phyloP scores from a whole-genome alignment of 2,329 filamentous ascomycete species.

The Aspergillus sp. region DNA sequence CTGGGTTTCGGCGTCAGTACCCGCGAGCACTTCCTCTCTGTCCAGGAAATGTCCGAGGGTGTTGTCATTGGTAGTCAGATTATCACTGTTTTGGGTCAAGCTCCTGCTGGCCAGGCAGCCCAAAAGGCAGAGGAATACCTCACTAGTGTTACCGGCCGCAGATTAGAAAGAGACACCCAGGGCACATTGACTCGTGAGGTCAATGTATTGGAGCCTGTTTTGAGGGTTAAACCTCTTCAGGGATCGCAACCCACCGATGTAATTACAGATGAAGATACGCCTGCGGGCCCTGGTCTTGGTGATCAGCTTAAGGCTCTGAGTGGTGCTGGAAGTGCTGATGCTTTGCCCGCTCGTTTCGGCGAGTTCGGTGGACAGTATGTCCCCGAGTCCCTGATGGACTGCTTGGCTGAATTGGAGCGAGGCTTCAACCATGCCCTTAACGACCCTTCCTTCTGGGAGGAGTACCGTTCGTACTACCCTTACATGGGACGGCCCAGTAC shows the following conservation, averaged over 20 bases:
- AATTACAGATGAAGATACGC: conserved; percentile 58
- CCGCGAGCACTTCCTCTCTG: conserved; percentile 84
- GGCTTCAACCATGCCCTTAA: conserved; percentile 87
- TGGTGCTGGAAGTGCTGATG: conserved; percentile 53
- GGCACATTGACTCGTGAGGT: conserved; percentile 62
- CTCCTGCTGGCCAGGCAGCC: conserved; percentile 63
- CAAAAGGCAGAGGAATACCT: conserved; percentile 85
- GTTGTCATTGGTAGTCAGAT: conserved; percentile 97
- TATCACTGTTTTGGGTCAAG: conserved; percentile 73
- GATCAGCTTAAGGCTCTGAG: conserved; percentile 84
- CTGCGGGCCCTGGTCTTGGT: conserved; percentile 67
- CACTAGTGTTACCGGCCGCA: conserved; percentile 65
- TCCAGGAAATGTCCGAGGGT: conserved; percentile 82
- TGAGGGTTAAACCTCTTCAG: conserved; percentile 57
- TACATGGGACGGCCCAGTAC: conserved; percentile 96
- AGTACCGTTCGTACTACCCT: conserved; percentile 91
- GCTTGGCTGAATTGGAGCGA: conserved; percentile 81
- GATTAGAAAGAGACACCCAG: conserved; percentile 45
- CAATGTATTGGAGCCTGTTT: conserved; percentile 67
- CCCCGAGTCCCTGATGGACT: conserved; percentile 97
- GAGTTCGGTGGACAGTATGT: conserved; percentile 98
- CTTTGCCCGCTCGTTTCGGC: conserved; percentile 83
- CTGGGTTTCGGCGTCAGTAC: conserved; percentile 97
- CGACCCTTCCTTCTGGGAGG: conserved; percentile 93
- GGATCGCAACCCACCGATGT: conserved; percentile 58